Evolutionary conservation across 2,329 filamentous ascomycete genomes (phyloP), one percentile per base, ranked within the genome.

Genomic region (Lithohypha guttulata): DNA sequence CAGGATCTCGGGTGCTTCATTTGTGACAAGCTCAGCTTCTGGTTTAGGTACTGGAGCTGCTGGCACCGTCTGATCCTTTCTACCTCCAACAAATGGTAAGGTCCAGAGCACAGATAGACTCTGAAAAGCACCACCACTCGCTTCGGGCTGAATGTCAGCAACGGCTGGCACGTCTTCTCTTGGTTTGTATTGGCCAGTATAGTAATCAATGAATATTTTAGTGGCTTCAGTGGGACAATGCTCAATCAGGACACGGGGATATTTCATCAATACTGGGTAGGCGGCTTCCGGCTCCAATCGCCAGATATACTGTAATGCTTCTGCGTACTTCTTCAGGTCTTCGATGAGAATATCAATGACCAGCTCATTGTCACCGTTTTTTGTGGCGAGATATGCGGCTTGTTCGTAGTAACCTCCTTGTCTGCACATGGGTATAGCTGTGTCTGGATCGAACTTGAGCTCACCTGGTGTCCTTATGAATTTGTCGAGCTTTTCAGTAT

Each of bases 351-450:
- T 94, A 55, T 95, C 89, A 3, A 96, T 84, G 1, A 98, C 91
- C 43, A 96, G 68, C 42, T 94, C 86, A 47, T 85, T 84, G 58
- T 98, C 91, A 4, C 84, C 82, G 54, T 98, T 87, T 59, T 95
- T 89, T 42, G 86, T 84, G 5, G 93, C 91, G 25, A 98, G 71
- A 53, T 93, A 98, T 3, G 89, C 91, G 10, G 91, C 91, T 65
- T 98, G 93, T 43, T 96, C 87, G 53, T 81, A 93, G 60, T 98
- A 98, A 1, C 91, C 89, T 8, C 89, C 91, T 63, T 98, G 91
- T 19, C 93, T 77, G 55, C 91, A 98, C 86, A 98, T 95, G 2
- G 81, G 77, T 47, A 98, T 98, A 10, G 91, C 91, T 1, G 91
- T 98, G 50, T 98, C 91, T 2, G 96, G 70, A 57, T 98, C 91